phyloP scores from a whole-genome alignment of 2,329 filamentous ascomycete species.

The Hypoxylon sp. region DNA sequence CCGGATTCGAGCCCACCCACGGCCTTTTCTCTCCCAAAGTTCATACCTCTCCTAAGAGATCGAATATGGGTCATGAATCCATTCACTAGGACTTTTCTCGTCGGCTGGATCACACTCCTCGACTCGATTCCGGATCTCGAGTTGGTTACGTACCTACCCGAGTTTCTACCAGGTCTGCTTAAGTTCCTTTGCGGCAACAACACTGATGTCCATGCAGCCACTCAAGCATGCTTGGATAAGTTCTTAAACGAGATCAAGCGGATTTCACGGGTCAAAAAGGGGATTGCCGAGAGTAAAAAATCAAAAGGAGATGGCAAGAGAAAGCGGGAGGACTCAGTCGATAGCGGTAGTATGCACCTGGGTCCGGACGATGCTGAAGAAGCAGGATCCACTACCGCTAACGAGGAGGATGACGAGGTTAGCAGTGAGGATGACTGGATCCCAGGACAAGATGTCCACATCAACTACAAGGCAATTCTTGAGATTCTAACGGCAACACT shows the following conservation, averaged over 20 bases:
- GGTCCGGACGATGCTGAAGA: conserved; percentile 71
- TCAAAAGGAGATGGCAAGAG: conserved; percentile 74
- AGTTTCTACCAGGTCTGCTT: conserved; percentile 89
- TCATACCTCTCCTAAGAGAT: conserved; percentile 93
- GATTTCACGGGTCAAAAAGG: conserved; percentile 91
- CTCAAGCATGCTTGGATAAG: conserved; percentile 86
- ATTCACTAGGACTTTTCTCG: conserved; percentile 93
- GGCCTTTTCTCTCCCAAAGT: conserved; percentile 89
- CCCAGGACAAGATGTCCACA: conserved; percentile 94
- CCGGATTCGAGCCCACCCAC: conserved; percentile 71
- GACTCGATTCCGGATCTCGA: conserved; percentile 98
- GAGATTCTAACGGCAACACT: conserved; percentile 92
- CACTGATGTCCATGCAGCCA: conserved; percentile 92
- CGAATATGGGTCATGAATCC: conserved; percentile 94
- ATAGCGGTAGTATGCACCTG: conserved; percentile 70
- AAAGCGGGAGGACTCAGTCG: conserved; percentile 76
- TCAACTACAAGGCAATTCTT: conserved; percentile 91
- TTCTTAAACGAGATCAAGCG: conserved; percentile 95
- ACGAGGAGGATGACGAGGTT: conserved; percentile 66
- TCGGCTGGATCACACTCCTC: conserved; percentile 93
- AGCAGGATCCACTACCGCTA: conserved; percentile 66
- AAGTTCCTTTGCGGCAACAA: conserved; percentile 94
- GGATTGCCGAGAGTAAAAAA: conserved; percentile 86
- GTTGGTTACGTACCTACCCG: conserved; percentile 90
- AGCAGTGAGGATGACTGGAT: conserved; percentile 93